Evolutionary conservation across 108 stramenopile species (phyloP), one percentile per base, ranked within the genome.

Genomic region (Pinguiococcus pyrenoidosus): DNA sequence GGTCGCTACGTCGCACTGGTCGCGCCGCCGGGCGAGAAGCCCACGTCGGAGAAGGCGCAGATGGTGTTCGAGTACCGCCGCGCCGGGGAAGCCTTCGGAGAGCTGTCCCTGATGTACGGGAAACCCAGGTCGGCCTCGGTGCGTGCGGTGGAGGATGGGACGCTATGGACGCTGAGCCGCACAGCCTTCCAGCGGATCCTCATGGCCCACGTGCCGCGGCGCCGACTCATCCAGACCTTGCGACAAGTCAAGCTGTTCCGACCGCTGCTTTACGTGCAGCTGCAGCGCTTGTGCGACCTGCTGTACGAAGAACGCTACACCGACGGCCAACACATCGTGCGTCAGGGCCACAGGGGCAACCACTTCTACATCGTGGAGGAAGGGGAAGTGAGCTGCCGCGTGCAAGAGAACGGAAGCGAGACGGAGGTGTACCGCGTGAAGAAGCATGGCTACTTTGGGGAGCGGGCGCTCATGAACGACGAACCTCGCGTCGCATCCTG

Each of bases 81-180:
- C 9, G 20, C 45, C 7, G 66, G 66, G 4, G 62, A 29, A 27
- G 57, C 63, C 48, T 68, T 68, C 34, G 66, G 66, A 18, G 66
- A 68, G 62, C 56, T 68, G 37, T 59, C 57, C 16, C 63, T 68
- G 14, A 65, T 68, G 66, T 68, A 68, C 46, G 66, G 66, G 42
- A 68, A 68, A 46, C 66, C 66, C 0, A 51, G 66, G 24, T 59
- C 66, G 3, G 66, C 66, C 6, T 56, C 62, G 4, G 66, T 68
- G 0, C 56, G 22, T 3, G 64, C 62, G 6, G 51, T 58, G 48
- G 49, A 16, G 3, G 42, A 59, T 9, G 66, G 66, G 3, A 41
- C 26, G 52, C 51, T 68, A 18, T 68, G 66, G 66, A 16, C 48
- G 5, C 27, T 68, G 20, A 58, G 62, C 34, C 27, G 66, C 17